Base-by-base conservation (phyloP, 805 yeast species). In the Suhomyces xylopsoci region DNA sequence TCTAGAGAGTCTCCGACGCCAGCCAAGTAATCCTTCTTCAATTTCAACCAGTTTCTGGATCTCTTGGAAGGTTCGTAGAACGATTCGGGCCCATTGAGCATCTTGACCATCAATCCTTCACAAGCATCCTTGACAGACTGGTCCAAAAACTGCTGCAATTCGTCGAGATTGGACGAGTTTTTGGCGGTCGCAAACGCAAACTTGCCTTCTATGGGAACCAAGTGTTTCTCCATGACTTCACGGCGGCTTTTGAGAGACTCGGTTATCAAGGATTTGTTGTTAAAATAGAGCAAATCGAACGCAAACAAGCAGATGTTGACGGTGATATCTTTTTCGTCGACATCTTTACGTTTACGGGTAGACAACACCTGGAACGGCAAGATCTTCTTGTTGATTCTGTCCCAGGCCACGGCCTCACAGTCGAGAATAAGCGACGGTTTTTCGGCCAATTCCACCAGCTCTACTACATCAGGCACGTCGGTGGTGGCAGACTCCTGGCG, bases 341-440 rank as follows among this genome's bases (percentile, higher is more conserved):
- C 99, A 60, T 87, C 97, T 67, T 94, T 94, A 50, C 98, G 81
- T 71, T 94, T 94, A 67, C 99, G 82, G 0, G 99, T 94, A 1
- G 97, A 87, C 48, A 94, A 73, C 0, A 90, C 87, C 68, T 94
- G 99, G 70, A 94, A 94, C 1, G 99, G 99, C 52, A 94, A 72
- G 52, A 94, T 93, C 67, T 87, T 88, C n/a, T 82, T 68, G 20
- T 79, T 77, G 50, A 80, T 86, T 51, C 85, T 76, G 68, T 93
- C 97, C 96, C 96, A 94, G 0, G 99, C 99, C 7, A 94, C 99
- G 7, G 97, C 97, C 70, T 94, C 99, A 71, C 97, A 88, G 67
- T 94, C 99, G 53, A 94, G 68, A 53, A 94, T 90, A 67, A 93
- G 77, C 7, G 88, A 80, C 3, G 51, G 28, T 4, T 25, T 44